Evolutionary conservation across 306 rosid genomes (phyloP), one percentile per base, ranked within the genome.

Genomic region (Nissolia schottii): DNA sequence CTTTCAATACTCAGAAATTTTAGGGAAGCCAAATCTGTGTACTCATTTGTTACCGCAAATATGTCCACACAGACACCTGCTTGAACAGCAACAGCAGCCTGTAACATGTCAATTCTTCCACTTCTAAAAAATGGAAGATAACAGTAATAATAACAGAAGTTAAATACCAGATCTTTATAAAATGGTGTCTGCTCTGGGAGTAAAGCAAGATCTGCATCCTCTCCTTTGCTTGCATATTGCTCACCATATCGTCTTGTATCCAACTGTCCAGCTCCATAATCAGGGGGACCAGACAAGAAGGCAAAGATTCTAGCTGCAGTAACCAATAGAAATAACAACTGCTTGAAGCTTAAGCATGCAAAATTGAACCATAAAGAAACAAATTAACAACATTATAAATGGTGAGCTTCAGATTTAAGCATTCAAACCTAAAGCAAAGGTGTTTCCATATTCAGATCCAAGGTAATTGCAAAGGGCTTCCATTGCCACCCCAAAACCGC

Each of bases 41-140:
- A 91, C 83, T 94, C 98, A 76, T 94, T 89, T 68, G 97, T 94
- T 60, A 94, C 97, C 19, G 98, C 97, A 86, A 94, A 91, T 83
- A 91, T 87, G 81, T 94, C 96, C 62, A 91, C 97, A 34, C 98
- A 94, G 78, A 91, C 96, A 73, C 98, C 98, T 73, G 94, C 91
- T 91, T 94, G 98, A 83, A 87, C 97, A 82, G 97, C 97, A 46
- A 94, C 87, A 65, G 92, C 88, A 82, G 95, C 98, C 98, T 94
- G 90, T 72, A 91, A 77, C 35, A 65, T 64, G 79, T 79, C 72
- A 83, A 82, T 49, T 37, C 85, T 79, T 80, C 73, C 35, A 73
- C 45, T 77, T 63, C 76, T 40, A 14, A 64, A 45, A 64, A 79
- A 64, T 13, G 75, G 38, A 73, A 29, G 59, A 22, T 25, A 58